A percentile compares a stretch with the other conserved stretches of the same genome.
These are phyloP conservation scores for Beauveria asiatica DNA, from an alignment of 2,329 filamentous ascomycete genomes.

Conservation along the genomic window DNA sequence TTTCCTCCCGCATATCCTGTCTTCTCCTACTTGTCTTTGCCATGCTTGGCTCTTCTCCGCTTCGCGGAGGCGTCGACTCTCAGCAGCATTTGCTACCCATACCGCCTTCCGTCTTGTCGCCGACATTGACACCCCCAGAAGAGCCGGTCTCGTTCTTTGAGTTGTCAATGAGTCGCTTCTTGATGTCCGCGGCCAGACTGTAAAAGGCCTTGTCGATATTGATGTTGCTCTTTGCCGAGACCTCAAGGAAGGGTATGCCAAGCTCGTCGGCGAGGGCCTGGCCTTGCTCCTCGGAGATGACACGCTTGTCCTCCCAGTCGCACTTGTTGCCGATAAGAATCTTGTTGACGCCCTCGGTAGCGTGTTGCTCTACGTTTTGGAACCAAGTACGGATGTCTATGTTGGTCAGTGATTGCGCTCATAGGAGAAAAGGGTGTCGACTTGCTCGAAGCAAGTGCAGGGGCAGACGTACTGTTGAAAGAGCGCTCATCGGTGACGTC, in stretches of 20 bases:
- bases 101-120: conserved; percentile 48
- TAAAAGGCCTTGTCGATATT: conserved; percentile 99
- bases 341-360: conserved; percentile 98
- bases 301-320: conserved; percentile 99
- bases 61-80: conserved; percentile 15
- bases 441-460: background rate
- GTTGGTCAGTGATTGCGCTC: background rate
- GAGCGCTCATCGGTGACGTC: conserved; percentile 95
- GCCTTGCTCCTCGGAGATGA: conserved; percentile 84
- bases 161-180: conserved; percentile 94
- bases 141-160: conserved; percentile 63
- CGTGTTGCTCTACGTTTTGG: conserved; percentile 96
- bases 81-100: conserved; percentile 71
- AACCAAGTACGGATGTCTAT: conserved; percentile 99
- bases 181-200: conserved; percentile 89
- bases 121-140: conserved; percentile 58
- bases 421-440: background rate
- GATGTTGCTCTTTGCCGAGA: conserved; percentile 98
- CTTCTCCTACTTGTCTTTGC: background rate
- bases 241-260: conserved; percentile 95
- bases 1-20: background rate
- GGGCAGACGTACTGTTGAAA: conserved; percentile 69
- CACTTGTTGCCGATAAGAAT: conserved; percentile 99
- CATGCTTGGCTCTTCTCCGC: background rate
- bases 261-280: conserved; percentile 92